Evolutionary conservation across 202 grass and related monocot genomes (phyloP), one percentile per base, ranked within the genome.

Genomic region (Zoysia matrella): DNA sequence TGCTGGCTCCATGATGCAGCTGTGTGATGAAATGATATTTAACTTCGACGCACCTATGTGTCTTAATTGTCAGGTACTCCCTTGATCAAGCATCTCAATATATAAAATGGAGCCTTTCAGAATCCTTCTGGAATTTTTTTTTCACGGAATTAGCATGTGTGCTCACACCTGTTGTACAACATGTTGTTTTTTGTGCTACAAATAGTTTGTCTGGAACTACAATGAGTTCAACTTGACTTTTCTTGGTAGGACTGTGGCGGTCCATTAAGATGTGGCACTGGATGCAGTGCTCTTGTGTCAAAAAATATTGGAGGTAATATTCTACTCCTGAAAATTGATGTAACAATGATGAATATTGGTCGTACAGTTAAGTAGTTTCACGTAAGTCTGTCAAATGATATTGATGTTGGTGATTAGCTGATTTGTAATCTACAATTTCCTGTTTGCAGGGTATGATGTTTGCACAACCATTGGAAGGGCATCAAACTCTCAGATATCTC

Each of bases 11-110:
- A 46, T 73, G 5, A 8, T 52, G 74, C 90, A 95, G 96, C 75
- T 93, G 49, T 99, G 96, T 50, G 85, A 86, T 87, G 82, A 90
- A 73, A 95, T 99, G 96, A 83, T 95, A 84, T 92, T 99, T 79
- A 99, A 92, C 87, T 89, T 93, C 81, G 89, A 99, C 55, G 81
- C 75, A 52, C 96, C 92, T 62, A 60, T 56, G 61, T 99, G 96
- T 82, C 87, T 87, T 84, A 78, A 79, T 73, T 99, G 96, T 72
- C 85, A 93, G 90, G 96, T 98, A 93, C 65, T 77, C 72, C 4
- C 84, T 82, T 80, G 30, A 60, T 69, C 15, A 80, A 40, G 67
- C 40, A 57, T 75, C 14, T 18, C 41, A 84, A 36, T 52, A 77
- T 68, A 7, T 57, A 44, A 50, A 45, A 12, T 2, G 8, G 46